phyloP scores from a whole-genome alignment of 2,329 filamentous ascomycete genomes.

The Raffaelea ambrosiae region DNA sequence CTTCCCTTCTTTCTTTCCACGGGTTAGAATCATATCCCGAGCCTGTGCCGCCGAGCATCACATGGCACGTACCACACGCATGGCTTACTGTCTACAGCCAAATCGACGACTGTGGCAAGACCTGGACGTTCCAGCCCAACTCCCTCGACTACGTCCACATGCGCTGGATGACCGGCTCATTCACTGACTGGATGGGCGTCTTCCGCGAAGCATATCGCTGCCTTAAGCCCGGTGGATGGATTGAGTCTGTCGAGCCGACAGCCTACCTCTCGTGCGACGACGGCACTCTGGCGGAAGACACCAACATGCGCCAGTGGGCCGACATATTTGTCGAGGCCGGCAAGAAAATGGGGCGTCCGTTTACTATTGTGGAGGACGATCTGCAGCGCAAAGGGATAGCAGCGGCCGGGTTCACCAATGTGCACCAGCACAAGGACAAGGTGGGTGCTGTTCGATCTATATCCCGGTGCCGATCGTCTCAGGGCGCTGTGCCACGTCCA shows the following conservation, averaged over 20 bases:
- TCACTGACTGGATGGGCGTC: constrained; percentile 42
- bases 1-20: neutral
- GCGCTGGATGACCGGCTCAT: constrained; percentile 41
- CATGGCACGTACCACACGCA: too few species aligned
- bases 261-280: constrained; percentile 17
- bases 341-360: constrained; percentile 18
- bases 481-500: too few species aligned
- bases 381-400: constrained; percentile 6
- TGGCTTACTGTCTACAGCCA: constrained; percentile 19
- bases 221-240: constrained; percentile 41
- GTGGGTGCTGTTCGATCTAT: too few species aligned
- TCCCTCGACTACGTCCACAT: constrained; percentile 51
- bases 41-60: too few species aligned
- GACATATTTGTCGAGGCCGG: constrained; percentile 30
- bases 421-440: constrained; percentile 37
- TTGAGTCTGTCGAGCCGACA: constrained; percentile 17
- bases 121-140: constrained; percentile 35
- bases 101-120: constrained; percentile 51
- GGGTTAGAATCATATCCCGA: too few species aligned
- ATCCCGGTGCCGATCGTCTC: too few species aligned
- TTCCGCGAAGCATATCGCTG: constrained; percentile 39
- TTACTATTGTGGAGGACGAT: constrained; percentile 8
- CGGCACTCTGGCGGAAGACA: constrained; percentile 14
- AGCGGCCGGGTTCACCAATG: constrained; percentile 9
- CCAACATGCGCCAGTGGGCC: constrained; percentile 16